Conservation (phyloP, 768 basidiomycete species). For the Suillus subalutaceus region DNA sequence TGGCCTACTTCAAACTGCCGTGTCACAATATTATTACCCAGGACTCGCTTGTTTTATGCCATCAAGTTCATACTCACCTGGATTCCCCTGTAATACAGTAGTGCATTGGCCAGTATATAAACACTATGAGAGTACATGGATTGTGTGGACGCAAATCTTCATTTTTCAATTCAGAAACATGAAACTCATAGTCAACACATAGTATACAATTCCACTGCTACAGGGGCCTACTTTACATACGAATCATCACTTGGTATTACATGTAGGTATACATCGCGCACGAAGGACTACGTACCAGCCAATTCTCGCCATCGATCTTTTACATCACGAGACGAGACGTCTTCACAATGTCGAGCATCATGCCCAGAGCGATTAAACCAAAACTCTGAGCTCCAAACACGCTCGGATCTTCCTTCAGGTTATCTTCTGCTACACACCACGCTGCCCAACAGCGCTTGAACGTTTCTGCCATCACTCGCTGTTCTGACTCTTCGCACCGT, state of each 20-base stretch:
- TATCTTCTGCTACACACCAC: conserved; percentile 42
- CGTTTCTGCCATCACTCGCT: conserved; percentile 29
- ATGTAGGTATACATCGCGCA: neutral
- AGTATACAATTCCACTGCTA: too few relatives aligned
- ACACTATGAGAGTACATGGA: too few relatives aligned
- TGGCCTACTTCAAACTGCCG: too few relatives aligned
- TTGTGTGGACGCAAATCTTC: too few relatives aligned
- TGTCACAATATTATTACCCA: too few relatives aligned
- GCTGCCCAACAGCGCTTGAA: conserved; percentile 48
- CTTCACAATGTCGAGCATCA: conserved; percentile 44
- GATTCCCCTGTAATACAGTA: too few relatives aligned
- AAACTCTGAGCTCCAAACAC: conserved; percentile 48
- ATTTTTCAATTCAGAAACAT: too few relatives aligned
- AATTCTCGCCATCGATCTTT: neutral
- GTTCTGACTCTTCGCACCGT: conserved; percentile 13
- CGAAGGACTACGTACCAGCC: neutral
- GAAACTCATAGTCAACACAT: too few relatives aligned
- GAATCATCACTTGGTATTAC: neutral
- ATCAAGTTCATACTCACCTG: too few relatives aligned
- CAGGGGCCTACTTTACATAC: neutral
- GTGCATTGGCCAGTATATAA: too few relatives aligned
- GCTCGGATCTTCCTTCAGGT: conserved; percentile 24
- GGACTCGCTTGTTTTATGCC: too few relatives aligned
- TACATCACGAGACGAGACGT: conserved; percentile 15
- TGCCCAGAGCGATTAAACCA: conserved; percentile 46